Evolutionary conservation across 1,284 basidiomycete species (phyloP).

Genomic region (Ceratorhiza oryzae-sativae): DNA sequence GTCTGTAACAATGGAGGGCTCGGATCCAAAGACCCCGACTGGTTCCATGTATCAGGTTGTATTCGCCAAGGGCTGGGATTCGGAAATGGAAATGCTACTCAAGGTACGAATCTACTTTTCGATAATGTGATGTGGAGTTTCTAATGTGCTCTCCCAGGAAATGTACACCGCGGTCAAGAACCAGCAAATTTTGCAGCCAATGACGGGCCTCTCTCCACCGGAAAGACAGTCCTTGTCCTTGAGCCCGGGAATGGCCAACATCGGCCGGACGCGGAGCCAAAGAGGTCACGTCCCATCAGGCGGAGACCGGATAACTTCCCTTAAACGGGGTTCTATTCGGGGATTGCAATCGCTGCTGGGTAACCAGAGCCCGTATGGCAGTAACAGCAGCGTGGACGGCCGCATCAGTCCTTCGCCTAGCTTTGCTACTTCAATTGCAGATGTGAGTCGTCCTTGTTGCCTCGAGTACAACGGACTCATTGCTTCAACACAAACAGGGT

Average conservation of each 20-base stretch:
- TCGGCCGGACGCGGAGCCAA: slow-evolving; percentile 71
- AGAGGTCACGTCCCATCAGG: slow-evolving; percentile 58
- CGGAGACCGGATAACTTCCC: slow-evolving; percentile 69
- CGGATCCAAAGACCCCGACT: slow-evolving; percentile 44
- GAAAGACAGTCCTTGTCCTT: slow-evolving; percentile 61
- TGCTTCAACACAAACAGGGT: slow-evolving; percentile 47
- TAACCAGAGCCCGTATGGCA: slow-evolving; percentile 77
- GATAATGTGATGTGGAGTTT: slow-evolving; percentile 22
- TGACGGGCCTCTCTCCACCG: slow-evolving; percentile 54
- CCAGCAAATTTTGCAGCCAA: slow-evolving; percentile 88
- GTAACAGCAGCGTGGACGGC: slow-evolving; percentile 74
- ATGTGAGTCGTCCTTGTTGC: slow-evolving; percentile 59
- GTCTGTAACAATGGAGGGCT: slow-evolving; percentile 46
- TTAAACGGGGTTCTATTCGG: slow-evolving; percentile 89
- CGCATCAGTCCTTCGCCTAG: slow-evolving; percentile 88
- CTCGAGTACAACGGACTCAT: no score
- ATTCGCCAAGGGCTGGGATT: slow-evolving; percentile 65
- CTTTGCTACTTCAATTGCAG: slow-evolving; percentile 82
- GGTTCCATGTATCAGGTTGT: slow-evolving; percentile 33
- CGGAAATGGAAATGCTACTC: slow-evolving; percentile 82
- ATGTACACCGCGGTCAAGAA: slow-evolving; percentile 92
- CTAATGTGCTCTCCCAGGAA: slow-evolving; percentile 63
- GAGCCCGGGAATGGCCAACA: slow-evolving; percentile 56
- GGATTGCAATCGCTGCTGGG: slow-evolving; percentile 81
- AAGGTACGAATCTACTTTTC: no score